Base-by-base conservation (phyloP, 192 early-diverging fungal genomes). In the Coemansia sp. region DNA sequence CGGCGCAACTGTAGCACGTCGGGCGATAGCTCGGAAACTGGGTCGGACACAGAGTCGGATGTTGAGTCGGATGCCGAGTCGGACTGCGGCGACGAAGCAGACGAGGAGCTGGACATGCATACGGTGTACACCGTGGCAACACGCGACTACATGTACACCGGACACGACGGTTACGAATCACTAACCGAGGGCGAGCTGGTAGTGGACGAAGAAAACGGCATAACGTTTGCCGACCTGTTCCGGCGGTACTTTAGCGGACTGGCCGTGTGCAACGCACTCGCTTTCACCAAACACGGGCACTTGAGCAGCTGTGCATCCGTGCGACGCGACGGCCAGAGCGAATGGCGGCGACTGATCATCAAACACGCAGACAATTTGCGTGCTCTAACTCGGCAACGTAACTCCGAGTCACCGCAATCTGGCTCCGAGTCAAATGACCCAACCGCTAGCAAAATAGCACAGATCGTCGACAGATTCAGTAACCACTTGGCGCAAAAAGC, bases 201-300 rank as follows among this genome's bases (percentile, higher is more conserved):
- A 2, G 69, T 89, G 2, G 88, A 88, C 56, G 82, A 88, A 34
- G 88, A 89, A 51, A 83, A 78, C 60, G 87, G 88, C 4, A 70
- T 89, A 20, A 65, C 83, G 7, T 71, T 88, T 19, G 71, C 83
- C 6, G 80, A 85, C 15, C 52, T 89, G 17, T 78, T 77, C 59
- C 71, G 83, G 11, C 73, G 81, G 50, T 89, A 81, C 65, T 86
- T 88, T 60, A 54, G 78, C 15, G 87, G 87, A 5, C 72, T 88
- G 37, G 85, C 87, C 34, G 84, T 85, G 14, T 74, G 83, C 46
- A 87, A 85, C 56, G 85, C 88, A 0, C 60, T 85, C 10, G 74
- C 63, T 6, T 82, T 78, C 49, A 70, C 64, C 53, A 59, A 40
- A 17, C 38, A 73, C 34, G 71, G 75, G 2, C 59, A 68, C 36